Conservation (phyloP, 345 rosid species). For the Citrus cavaleriei region DNA sequence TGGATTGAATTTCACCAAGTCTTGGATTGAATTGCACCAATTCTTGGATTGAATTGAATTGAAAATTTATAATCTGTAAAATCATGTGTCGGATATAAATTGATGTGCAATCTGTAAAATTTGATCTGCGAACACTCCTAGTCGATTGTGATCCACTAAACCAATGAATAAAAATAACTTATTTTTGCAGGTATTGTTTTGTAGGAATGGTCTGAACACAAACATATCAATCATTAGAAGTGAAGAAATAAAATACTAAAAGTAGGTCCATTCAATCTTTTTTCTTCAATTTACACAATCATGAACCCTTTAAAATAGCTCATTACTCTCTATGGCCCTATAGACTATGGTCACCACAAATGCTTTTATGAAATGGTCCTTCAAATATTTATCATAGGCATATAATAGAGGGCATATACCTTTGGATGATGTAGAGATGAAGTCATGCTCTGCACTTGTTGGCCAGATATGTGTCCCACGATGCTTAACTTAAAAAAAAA, state of each 20-base stretch:
- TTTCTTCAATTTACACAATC: constrained; percentile 20
- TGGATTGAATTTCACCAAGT: too few relatives aligned
- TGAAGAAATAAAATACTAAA: constrained; percentile 5
- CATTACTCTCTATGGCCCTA: constrained; percentile 1
- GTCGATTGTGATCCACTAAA: neutral
- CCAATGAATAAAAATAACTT: neutral
- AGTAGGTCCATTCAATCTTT: constrained; percentile 19
- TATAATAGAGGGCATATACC: neutral
- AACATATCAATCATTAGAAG: constrained; percentile 22
- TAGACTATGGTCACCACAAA: neutral
- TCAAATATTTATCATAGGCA: neutral
- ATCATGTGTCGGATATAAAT: too few relatives aligned
- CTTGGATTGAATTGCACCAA: too few relatives aligned
- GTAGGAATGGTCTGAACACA: neutral
- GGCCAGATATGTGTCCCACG: neutral
- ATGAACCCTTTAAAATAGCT: constrained; percentile 15
- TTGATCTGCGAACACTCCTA: too few relatives aligned
- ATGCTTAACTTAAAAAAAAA: neutral
- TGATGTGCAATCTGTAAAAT: too few relatives aligned
- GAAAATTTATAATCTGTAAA: too few relatives aligned
- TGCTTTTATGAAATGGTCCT: neutral
- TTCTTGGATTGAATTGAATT: too few relatives aligned
- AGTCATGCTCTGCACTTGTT: constrained; percentile 23
- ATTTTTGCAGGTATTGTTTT: neutral
- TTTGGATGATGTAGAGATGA: constrained; percentile 21